Percentiles rank a stretch among this genome's conserved stretches.
Evolutionary conservation across 495 filamentous ascomycete genomes (phyloP).

Genomic region (Parathielavia appendiculata): DNA sequence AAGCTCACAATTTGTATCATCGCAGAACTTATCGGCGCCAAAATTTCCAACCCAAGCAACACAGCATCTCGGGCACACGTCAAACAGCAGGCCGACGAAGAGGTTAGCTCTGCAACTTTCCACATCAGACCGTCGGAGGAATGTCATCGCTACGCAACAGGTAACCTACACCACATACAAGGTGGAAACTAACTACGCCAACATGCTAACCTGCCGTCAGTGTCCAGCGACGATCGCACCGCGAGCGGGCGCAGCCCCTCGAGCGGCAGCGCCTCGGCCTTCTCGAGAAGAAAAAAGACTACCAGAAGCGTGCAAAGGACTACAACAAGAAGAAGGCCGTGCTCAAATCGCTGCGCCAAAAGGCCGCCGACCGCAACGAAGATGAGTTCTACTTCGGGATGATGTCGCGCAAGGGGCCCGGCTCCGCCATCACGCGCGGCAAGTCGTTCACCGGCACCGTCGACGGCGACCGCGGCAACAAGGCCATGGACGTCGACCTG

Average conservation of each 20-base stretch:
- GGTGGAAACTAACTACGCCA: neutral
- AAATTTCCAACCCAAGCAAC: conserved; percentile 21
- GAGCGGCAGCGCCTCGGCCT: conserved; percentile 51
- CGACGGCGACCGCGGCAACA: conserved; percentile 60
- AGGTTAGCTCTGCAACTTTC: neutral
- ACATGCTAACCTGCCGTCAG: conserved; percentile 13
- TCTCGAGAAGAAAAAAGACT: conserved; percentile 56
- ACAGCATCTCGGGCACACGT: neutral
- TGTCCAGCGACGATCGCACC: conserved; percentile 49
- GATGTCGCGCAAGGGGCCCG: conserved; percentile 53
- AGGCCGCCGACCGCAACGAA: conserved; percentile 82
- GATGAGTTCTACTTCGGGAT: conserved; percentile 97
- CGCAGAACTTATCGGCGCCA: neutral
- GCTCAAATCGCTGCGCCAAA: conserved; percentile 69
- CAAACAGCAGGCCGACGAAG: neutral
- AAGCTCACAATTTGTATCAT: conserved; percentile 24
- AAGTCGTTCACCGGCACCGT: conserved; percentile 45
- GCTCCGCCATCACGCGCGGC: conserved; percentile 31
- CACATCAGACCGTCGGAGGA: neutral
- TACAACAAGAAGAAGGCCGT: conserved; percentile 80
- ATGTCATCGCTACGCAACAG: conserved; percentile 37
- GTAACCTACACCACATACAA: conserved; percentile 4
- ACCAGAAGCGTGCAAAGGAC: conserved; percentile 83
- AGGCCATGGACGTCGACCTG: conserved; percentile 58
- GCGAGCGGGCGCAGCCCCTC: conserved; percentile 79